Conservation (phyloP, 345 rosid species). For the Eucalyptus coolabah region DNA sequence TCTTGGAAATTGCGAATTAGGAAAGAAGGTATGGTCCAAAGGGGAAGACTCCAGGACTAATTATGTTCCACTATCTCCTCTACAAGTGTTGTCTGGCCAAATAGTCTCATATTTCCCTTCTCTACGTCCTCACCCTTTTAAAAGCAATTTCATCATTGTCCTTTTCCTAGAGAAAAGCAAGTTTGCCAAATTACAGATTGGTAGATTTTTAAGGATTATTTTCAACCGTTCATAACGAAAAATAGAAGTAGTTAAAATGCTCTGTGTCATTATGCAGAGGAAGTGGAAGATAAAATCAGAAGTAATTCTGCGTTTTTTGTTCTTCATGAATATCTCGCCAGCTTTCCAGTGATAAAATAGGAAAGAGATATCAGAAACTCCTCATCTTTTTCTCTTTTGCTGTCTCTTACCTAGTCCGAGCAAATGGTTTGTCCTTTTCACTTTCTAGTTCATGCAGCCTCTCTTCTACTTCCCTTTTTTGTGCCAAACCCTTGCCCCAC, state of each 20-base stretch:
- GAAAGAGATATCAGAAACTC: not conserved
- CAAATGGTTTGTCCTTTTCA: slow-evolving; percentile 89
- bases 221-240: not conserved
- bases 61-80: not conserved
- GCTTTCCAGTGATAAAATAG: not conserved
- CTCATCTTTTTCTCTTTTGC: not conserved
- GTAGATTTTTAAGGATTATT: not conserved
- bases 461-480: slow-evolving; percentile 81
- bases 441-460: slow-evolving; percentile 58
- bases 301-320: not conserved
- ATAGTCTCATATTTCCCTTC: not conserved
- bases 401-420: slow-evolving; percentile 58
- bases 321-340: not conserved
- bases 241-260: not conserved
- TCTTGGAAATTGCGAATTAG: not conserved
- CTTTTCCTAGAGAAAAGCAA: not conserved
- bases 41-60: not conserved
- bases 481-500: slow-evolving; percentile 99
- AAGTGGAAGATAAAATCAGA: not conserved
- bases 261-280: not conserved
- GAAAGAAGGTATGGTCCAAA: not conserved
- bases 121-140: not conserved
- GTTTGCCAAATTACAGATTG: not conserved
- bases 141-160: not conserved
- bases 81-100: not conserved